Base-by-base conservation (phyloP, 495 filamentous ascomycete species). In the Penicillium longicatenatum region DNA sequence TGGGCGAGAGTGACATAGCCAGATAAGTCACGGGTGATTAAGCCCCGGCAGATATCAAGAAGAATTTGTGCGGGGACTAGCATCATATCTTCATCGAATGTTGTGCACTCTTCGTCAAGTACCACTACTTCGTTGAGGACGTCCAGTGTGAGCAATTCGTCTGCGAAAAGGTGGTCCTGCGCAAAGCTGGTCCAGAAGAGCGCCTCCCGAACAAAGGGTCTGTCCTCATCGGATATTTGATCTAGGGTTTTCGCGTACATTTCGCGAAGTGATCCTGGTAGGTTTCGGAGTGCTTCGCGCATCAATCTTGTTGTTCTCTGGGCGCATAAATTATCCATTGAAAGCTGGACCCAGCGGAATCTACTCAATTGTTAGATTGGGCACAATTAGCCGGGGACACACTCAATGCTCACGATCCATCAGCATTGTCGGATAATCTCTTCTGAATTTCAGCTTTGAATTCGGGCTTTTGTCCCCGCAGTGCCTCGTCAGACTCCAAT, bases 321-420 rank as follows among this genome's bases (percentile, higher is more conserved):
- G 6, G 52, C 6, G 12, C 56, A 55, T 7, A 67, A 33, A 22
- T 64, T 67, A 14, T 67, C 64, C 21, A 67, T 22, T 7, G 64
- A 67, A n/a, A 67, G 61, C 35, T 67, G 64, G 4, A 60, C 55
- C 64, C 64, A 67, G 29, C 64, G 61, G 37, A 67, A 67, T 9
- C 64, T 67, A 16, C 0, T 11, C 24, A 3, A 29, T 0, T 20
- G 39, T 59, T n/a, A 62, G 50, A 1, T 2, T 26, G 6, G 16
- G 26, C 26, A 26, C 26, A 26, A 2, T 5, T 6, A 26, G 3
- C 26, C 4, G 0, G 17, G 19, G 44, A 6, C 8, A 16, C 14
- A 6, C 16, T 48, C 8, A 9, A 17, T 11, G 64, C 61, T 59
- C 6, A 67, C 64, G 64, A 67, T 59, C 64, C 61, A 43, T 65